These are phyloP conservation scores for Aspergillus leporis DNA, from an alignment of 495 filamentous ascomycete genomes.

Conservation along the genomic window DNA sequence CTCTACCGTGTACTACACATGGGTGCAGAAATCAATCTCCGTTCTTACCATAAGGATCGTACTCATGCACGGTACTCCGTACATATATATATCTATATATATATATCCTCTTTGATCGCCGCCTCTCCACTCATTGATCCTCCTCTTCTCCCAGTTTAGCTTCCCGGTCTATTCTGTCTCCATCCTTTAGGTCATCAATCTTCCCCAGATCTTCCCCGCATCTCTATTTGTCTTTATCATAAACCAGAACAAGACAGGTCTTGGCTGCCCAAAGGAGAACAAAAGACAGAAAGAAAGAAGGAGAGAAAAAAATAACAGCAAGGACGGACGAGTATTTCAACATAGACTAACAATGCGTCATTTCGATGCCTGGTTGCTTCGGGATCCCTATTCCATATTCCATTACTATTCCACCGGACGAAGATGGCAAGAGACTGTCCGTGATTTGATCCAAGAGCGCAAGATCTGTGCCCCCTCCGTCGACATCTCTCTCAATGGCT, in stretches of 20 bases:
- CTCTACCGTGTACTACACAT: no score
- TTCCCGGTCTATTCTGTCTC: constrained; percentile 3
- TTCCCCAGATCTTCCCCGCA: not conserved
- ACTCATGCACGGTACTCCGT: no score
- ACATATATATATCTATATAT: no score
- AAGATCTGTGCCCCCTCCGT: constrained; percentile 38
- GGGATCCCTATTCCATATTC: constrained; percentile 48
- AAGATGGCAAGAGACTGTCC: constrained; percentile 44
- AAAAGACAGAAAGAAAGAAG: not conserved
- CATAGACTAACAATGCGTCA: constrained; percentile 37
- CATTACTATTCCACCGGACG: constrained; percentile 46
- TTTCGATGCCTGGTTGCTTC: constrained; percentile 48
- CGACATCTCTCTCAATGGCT: constrained; percentile 3
- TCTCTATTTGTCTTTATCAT: not conserved
- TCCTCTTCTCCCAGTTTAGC: constrained; percentile 9
- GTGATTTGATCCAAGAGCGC: constrained; percentile 39
- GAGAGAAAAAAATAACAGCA: not conserved
- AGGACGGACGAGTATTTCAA: not conserved
- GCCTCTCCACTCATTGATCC: not conserved
- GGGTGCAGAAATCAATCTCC: no score
- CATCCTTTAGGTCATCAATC: not conserved
- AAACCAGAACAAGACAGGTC: no score
- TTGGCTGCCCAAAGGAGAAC: not conserved
- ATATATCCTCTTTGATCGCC: not conserved
- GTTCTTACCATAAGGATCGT: no score